Base-by-base conservation (phyloP, 257 asterid species). In the Datura wrightii region DNA sequence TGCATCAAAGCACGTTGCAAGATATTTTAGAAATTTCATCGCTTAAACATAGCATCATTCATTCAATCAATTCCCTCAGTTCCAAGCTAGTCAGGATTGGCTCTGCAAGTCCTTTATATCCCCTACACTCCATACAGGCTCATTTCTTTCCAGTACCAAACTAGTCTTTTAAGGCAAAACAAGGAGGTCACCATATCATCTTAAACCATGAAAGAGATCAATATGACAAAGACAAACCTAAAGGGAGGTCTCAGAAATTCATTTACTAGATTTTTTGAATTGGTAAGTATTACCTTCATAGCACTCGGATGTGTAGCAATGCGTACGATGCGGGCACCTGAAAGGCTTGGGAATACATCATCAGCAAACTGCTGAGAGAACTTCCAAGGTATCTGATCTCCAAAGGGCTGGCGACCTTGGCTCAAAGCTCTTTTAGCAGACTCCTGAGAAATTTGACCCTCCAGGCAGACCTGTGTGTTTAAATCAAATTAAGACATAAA, bases 301-400 rank as follows among this genome's bases (percentile, higher is more conserved):
- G 98, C 98, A 91, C 89, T 93, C 55, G 98, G 99, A 88, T 96
- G 99, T 78, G 99, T 94, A 84, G 99, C 98, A 89, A 96, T 94
- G 85, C 98, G 97, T 41, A 96, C 98, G 84, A 96, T 91, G 39
- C 98, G 98, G 86, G 98, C 98, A 83, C 99, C 98, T 85, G 99
- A 93, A 88, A 93, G 94, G 87, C 92, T 92, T 9, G 99, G 98
- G 74, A 94, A 95, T 67, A 79, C 93, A 10, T 97, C 86, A 87
- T 94, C 94, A 44, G 85, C 89, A 76, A 94, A 94, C 89, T 93
- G 97, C 85, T 92, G 92, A 46, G 95, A 94, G 81, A 96, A 92
- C 89, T 94, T 96, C 99, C 98, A 94, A 15, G 99, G 98, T 88
- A 97, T 94, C 85, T 93, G 97, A 88, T 97, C 98, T 83, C 99